These are phyloP conservation scores for Candida sanyaensis DNA, from an alignment of 1,139 yeast species.

Conservation along the genomic window DNA sequence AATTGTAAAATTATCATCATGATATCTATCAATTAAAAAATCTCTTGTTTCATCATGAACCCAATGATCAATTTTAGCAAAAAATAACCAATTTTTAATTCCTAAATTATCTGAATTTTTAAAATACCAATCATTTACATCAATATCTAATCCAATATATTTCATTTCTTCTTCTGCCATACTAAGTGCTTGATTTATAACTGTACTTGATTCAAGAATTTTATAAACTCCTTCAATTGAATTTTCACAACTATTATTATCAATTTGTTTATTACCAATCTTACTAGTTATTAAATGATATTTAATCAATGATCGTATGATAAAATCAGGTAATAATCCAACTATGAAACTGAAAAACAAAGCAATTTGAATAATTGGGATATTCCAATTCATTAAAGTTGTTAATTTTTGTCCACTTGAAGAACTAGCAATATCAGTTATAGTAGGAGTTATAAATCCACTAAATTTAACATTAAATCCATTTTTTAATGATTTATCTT, in stretches of 20 bases:
- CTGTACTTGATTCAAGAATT: constrained; percentile 39
- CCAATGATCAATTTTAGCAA: constrained; percentile 65
- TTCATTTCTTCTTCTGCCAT: constrained; percentile 62
- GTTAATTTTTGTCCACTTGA: constrained; percentile 47
- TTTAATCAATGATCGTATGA: constrained; percentile 5
- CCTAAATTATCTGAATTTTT: constrained; percentile 10
- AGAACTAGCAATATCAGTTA: constrained; percentile 55
- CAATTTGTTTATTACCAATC: neutral
- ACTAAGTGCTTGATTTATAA: constrained; percentile 53
- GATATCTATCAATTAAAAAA: constrained; percentile 38
- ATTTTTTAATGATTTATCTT: constrained; percentile 21
- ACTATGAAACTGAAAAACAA: constrained; percentile 20
- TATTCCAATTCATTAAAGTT: constrained; percentile 22
- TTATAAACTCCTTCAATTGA: constrained; percentile 46
- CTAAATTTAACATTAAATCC: constrained; percentile 35
- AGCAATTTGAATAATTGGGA: constrained; percentile 36
- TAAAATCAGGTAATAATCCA: constrained; percentile 20
- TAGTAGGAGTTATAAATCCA: constrained; percentile 68
- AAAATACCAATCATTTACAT: constrained; percentile 53
- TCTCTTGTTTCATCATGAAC: constrained; percentile 50
- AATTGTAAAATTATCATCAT: constrained; percentile 26
- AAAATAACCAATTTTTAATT: constrained; percentile 52
- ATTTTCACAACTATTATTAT: constrained; percentile 28
- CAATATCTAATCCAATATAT: constrained; percentile 42
- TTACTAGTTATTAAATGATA: constrained; percentile 6